Base-by-base conservation (phyloP, 306 rosid genomes). In the Cercis canadensis region DNA sequence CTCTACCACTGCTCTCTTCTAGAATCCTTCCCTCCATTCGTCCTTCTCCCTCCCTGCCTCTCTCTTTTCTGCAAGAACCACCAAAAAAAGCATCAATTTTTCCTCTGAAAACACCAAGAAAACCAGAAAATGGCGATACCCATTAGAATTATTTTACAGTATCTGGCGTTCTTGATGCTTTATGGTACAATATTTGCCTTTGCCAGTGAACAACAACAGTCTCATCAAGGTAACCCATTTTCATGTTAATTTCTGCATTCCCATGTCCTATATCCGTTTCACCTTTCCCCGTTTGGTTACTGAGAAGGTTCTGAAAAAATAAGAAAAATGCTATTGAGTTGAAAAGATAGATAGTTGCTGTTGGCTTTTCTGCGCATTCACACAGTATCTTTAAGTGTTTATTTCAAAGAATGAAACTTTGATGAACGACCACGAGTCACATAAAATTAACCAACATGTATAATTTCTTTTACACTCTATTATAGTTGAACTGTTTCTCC, bases 161-260 rank as follows among this genome's bases (percentile, higher is more conserved):
- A 24, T 39, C 34, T 51, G 18, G 36, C 47, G 11, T 62, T 78
- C 70, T 46, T 73, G 39, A n/a, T 75, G 41, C 18, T 55, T 0
- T 41, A 33, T 70, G 54, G 36, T 52, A 46, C 65, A 56, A 4
- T 58, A 10, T 41, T 41, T 18, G 18, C 57, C 16, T 15, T n/a
- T 24, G 40, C 57, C 29, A 24, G 29, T 17, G 33, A 34, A 31
- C 73, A 41, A 16, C 75, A 40, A 10, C 55, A 41, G 5, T 17
- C 53, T 62, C 67, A 11, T 17, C 75, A 73, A 65, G 85, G 84
- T 80, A 61, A 24, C 67, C 54, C 61, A 21, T 10, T 39, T 53
- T 40, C 62, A 5, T 29, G 51, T 34, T 7, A n/a, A 17, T 19
- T 13, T 47, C 19, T 51, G 24, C 17, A 14, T 11, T 0, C n/a